Evolutionary conservation across 257 asterid genomes (phyloP).

Genomic region (Nicotiana undulata): DNA sequence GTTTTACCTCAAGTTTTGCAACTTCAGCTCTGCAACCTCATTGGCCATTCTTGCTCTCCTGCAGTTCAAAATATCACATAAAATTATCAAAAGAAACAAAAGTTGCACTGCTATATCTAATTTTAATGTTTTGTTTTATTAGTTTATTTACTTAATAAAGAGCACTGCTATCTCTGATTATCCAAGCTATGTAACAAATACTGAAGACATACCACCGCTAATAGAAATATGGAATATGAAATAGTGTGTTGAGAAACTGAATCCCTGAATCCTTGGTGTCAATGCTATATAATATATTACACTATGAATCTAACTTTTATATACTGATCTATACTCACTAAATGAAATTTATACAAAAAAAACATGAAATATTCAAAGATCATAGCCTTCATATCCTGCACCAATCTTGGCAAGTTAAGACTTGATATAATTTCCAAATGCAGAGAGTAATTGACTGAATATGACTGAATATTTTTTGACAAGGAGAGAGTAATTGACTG

Average conservation of each 20-base stretch:
- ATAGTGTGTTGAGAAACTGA: not conserved
- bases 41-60: constrained; percentile 94
- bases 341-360: not conserved
- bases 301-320: not conserved
- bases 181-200: not conserved
- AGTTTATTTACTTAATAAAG: not conserved
- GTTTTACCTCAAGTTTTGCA: constrained; percentile 55
- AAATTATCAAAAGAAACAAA: not conserved
- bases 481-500: not conserved
- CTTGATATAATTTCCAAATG: not conserved
- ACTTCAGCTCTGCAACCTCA: constrained; percentile 75
- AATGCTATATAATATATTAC: not conserved
- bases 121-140: not conserved
- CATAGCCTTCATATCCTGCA: not conserved
- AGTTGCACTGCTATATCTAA: not conserved
- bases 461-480: too few relatives aligned
- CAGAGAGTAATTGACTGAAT: not conserved
- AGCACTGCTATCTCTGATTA: not conserved
- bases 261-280: not conserved
- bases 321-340: not conserved
- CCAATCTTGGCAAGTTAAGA: not conserved
- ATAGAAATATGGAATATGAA: not conserved
- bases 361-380: not conserved
- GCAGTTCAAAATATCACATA: constrained; percentile 3
- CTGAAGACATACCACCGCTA: not conserved